Evolutionary conservation across 768 basidiomycete species (phyloP).

Genomic region (Pleurotus giganteus): DNA sequence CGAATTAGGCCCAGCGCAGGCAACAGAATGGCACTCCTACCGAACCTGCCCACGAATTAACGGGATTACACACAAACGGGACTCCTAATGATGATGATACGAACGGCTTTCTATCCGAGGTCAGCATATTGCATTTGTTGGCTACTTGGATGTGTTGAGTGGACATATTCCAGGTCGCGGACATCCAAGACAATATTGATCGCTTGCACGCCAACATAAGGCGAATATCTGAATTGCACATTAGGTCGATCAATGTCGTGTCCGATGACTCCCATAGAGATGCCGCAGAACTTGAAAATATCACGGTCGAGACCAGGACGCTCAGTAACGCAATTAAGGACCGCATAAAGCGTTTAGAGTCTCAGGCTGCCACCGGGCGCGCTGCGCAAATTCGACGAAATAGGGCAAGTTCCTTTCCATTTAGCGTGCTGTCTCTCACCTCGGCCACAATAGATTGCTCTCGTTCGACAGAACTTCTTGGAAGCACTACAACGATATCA

Average conservation of each 20-base stretch:
- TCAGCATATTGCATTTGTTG: neutral
- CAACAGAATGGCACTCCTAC: conserved; percentile 7
- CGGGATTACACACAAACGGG: neutral
- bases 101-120: conserved; percentile 10
- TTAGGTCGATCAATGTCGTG: conserved; percentile 35
- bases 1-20: conserved; percentile 12
- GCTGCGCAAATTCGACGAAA: conserved; percentile 39
- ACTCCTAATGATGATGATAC: neutral
- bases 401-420: conserved; percentile 24
- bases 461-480: conserved; percentile 67
- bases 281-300: conserved; percentile 46
- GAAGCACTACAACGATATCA: conserved; percentile 81
- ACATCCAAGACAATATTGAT: conserved; percentile 39
- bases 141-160: neutral
- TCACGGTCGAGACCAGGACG: conserved; percentile 58
- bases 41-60: conserved; percentile 7
- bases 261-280: conserved; percentile 27
- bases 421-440: neutral
- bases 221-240: conserved; percentile 35
- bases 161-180: conserved; percentile 28
- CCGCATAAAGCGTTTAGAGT: conserved; percentile 56
- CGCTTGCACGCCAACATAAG: conserved; percentile 35
- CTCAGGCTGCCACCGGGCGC: conserved; percentile 20
- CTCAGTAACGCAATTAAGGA: conserved; percentile 57
- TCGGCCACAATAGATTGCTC: conserved; percentile 41